Percentiles rank a stretch among this genome's conserved stretches.
Evolutionary conservation across 495 filamentous ascomycete genomes (phyloP).

Genomic region (Penicillium robsamsonii): DNA sequence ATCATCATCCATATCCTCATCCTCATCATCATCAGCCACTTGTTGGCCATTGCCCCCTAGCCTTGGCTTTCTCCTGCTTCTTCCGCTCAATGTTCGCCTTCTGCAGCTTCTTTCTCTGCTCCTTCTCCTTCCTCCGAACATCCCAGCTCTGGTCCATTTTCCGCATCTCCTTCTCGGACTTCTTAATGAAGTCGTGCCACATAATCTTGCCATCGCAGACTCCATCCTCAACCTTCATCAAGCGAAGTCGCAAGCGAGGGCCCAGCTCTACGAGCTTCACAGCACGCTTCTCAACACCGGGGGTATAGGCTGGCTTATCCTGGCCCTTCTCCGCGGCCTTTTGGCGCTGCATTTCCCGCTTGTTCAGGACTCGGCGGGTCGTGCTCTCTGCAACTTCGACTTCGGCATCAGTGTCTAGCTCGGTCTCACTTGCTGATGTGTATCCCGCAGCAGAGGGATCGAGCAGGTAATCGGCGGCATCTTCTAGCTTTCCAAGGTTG

Average conservation of each 20-base stretch:
- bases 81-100: conserved; percentile 87
- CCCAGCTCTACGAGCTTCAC: conserved; percentile 92
- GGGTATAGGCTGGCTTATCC: conserved; percentile 31
- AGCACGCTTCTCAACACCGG: conserved; percentile 71
- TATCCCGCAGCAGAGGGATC: conserved; percentile 83
- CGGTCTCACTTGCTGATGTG: conserved; percentile 87
- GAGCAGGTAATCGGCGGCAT: conserved; percentile 94
- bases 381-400: conserved; percentile 81
- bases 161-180: conserved; percentile 72
- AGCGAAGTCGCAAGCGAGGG: conserved; percentile 80
- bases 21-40: conserved; percentile 51
- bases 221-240: conserved; percentile 96
- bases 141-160: conserved; percentile 81
- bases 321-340: conserved; percentile 43
- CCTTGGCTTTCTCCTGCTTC: conserved; percentile 57
- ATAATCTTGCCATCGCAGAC: conserved; percentile 87
- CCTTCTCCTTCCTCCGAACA: conserved; percentile 72
- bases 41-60: conserved; percentile 42
- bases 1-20: conserved; percentile 54
- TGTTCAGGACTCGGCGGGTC: conserved; percentile 67
- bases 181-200: conserved; percentile 94
- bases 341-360: conserved; percentile 55
- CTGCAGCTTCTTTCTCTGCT: conserved; percentile 73
- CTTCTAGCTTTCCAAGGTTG: conserved; percentile 84
- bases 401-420: conserved; percentile 91